Evolutionary conservation across 2,329 filamentous ascomycete species (phyloP).

Genomic region (Exutisphaerella laricina): DNA sequence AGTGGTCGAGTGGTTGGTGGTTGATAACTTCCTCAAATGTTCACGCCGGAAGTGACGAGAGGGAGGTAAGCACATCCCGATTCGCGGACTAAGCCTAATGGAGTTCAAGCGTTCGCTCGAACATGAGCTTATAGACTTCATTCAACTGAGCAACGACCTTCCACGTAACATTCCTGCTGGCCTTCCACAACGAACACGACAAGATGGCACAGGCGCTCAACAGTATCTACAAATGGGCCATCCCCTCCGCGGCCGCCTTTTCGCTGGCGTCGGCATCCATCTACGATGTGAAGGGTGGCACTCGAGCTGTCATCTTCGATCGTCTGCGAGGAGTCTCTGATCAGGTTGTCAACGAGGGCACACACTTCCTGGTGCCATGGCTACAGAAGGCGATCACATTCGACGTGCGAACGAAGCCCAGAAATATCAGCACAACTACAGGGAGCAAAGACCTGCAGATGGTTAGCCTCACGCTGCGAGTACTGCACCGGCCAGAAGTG

Average conservation of each 20-base stretch:
- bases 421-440: conserved; percentile 95
- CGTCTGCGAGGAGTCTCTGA: conserved; percentile 88
- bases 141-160: no score
- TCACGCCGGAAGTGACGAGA: background rate
- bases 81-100: background rate
- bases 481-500: conserved; percentile 91
- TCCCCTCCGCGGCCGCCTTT: conserved; percentile 66
- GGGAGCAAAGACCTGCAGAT: conserved; percentile 99
- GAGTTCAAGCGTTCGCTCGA: no score
- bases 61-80: background rate
- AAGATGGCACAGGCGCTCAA: conserved; percentile 49
- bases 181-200: background rate
- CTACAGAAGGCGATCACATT: conserved; percentile 91
- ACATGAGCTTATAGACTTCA: conserved; percentile 10
- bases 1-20: background rate
- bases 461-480: conserved; percentile 95
- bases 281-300: conserved; percentile 95
- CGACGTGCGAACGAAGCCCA: conserved; percentile 93
- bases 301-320: conserved; percentile 97
- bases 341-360: conserved; percentile 86
- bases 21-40: background rate
- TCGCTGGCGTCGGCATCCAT: conserved; percentile 70
- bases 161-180: background rate
- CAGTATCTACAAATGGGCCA: conserved; percentile 60
- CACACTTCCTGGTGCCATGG: conserved; percentile 94